A percentile compares a stretch with the other conserved stretches of the same genome.
These are phyloP conservation scores for Amborella trichopoda DNA, from an alignment of 164 flowering plant genomes.

Conservation along the genomic window DNA sequence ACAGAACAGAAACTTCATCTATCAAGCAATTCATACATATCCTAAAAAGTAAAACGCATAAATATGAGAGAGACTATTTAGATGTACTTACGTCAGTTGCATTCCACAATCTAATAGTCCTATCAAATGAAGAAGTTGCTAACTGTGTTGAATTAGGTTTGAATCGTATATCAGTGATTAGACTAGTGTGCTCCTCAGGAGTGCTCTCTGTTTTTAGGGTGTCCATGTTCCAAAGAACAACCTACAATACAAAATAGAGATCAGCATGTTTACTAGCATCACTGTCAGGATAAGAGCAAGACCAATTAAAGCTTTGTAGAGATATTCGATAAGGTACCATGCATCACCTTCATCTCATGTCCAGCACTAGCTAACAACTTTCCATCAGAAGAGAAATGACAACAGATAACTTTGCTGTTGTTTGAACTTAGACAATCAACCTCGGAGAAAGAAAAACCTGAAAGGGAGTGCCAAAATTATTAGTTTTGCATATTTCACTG, in stretches of 20 bases:
- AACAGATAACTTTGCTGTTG: slow-evolving; percentile 57
- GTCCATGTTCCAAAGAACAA: slow-evolving; percentile 84
- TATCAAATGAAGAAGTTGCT: slow-evolving; percentile 82
- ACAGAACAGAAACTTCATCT: no score
- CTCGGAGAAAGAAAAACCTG: slow-evolving; percentile 63
- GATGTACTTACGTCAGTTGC: slow-evolving; percentile 57
- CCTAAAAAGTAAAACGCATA: background rate
- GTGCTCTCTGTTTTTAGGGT: slow-evolving; percentile 60
- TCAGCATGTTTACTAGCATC: background rate
- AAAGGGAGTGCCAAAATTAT: slow-evolving; percentile 1
- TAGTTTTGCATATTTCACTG: background rate
- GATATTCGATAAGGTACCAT: background rate
- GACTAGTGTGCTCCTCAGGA: slow-evolving; percentile 49
- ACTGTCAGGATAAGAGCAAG: background rate
- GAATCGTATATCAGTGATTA: slow-evolving; percentile 80
- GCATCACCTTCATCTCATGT: slow-evolving; percentile 65
- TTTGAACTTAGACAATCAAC: slow-evolving; percentile 46
- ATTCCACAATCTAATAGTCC: slow-evolving; percentile 83
- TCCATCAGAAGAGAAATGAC: slow-evolving; percentile 84
- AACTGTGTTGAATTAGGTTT: slow-evolving; percentile 85
- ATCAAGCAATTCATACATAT: no score
- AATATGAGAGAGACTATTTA: background rate
- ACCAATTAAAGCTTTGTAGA: background rate
- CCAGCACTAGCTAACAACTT: slow-evolving; percentile 74
- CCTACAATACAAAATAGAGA: slow-evolving; percentile 22